These are phyloP conservation scores for Cladophialophora bantiana DNA, from an alignment of 2,329 filamentous ascomycete genomes.

Conservation along the genomic window DNA sequence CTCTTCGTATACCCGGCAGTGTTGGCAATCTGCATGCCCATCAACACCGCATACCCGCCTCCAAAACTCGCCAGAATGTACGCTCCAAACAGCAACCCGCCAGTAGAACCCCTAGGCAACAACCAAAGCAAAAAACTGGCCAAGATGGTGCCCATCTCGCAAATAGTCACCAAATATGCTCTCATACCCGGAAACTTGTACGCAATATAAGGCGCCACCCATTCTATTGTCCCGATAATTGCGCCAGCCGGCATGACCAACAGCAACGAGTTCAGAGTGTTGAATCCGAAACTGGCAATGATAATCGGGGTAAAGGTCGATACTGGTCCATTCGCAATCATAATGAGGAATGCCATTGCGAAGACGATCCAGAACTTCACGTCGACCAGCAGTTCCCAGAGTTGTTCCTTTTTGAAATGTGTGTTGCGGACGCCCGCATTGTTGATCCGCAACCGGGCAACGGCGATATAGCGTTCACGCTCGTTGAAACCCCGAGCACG, in stretches of 20 bases:
- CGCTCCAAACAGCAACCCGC: constrained; percentile 57
- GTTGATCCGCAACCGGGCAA: constrained; percentile 67
- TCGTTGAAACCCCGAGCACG: constrained; percentile 71
- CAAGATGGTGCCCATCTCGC: constrained; percentile 53
- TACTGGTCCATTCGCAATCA: constrained; percentile 71
- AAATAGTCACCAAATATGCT: constrained; percentile 51
- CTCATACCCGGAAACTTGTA: constrained; percentile 48
- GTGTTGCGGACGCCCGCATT: constrained; percentile 70
- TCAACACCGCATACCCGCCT: constrained; percentile 59
- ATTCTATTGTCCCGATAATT: constrained; percentile 48
- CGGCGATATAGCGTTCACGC: constrained; percentile 68
- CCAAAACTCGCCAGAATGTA: constrained; percentile 57
- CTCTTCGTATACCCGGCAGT: constrained; percentile 42
- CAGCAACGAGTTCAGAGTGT: constrained; percentile 69
- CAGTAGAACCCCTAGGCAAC: constrained; percentile 52
- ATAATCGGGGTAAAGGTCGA: constrained; percentile 74
- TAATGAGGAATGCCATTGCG: constrained; percentile 70
- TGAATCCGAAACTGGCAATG: constrained; percentile 73
- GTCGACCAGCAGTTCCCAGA: constrained; percentile 64
- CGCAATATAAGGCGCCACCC: constrained; percentile 52
- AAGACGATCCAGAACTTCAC: constrained; percentile 69
- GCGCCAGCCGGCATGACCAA: constrained; percentile 58
- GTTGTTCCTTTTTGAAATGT: constrained; percentile 65
- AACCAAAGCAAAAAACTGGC: constrained; percentile 54
- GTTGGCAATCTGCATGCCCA: constrained; percentile 56